phyloP scores from a whole-genome alignment of 768 basidiomycete species.

The Boletus pseudo-olivaceus region DNA sequence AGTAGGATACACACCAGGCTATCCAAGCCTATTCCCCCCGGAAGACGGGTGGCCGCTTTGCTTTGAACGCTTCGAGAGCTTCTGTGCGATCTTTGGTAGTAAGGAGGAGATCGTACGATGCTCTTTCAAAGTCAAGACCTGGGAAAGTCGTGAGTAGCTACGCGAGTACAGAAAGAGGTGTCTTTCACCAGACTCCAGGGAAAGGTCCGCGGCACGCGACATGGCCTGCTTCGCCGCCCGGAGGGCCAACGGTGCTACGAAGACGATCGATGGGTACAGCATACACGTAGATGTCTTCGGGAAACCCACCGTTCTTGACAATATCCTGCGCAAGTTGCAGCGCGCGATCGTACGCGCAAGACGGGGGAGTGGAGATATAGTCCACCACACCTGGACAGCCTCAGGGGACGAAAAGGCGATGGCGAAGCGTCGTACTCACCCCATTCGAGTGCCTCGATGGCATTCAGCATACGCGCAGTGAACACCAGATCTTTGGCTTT shows the following conservation, averaged over 20 bases:
- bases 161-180: not conserved
- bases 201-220: constrained; percentile 71
- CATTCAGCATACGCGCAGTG: constrained; percentile 67
- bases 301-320: constrained; percentile 53
- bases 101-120: constrained; percentile 78
- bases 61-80: constrained; percentile 81
- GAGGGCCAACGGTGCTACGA: constrained; percentile 76
- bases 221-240: constrained; percentile 87
- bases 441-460: constrained; percentile 64
- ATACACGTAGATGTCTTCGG: not conserved
- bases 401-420: not conserved
- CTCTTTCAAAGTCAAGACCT: constrained; percentile 92
- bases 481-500: constrained; percentile 87
- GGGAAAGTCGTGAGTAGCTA: not conserved
- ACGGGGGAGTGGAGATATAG: constrained; percentile 62
- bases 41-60: constrained; percentile 77
- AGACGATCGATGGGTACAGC: not conserved
- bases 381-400: constrained; percentile 68
- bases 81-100: constrained; percentile 74
- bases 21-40: constrained; percentile 58
- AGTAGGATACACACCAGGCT: constrained; percentile 1
- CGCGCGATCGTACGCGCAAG: constrained; percentile 67
- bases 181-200: constrained; percentile 65
- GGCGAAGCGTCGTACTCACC: constrained; percentile 40
- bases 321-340: constrained; percentile 67